A percentile compares a stretch with the other conserved stretches of the same genome.
These are phyloP conservation scores for Extremus antarcticus DNA, from an alignment of 495 filamentous ascomycete species.

Conservation along the genomic window DNA sequence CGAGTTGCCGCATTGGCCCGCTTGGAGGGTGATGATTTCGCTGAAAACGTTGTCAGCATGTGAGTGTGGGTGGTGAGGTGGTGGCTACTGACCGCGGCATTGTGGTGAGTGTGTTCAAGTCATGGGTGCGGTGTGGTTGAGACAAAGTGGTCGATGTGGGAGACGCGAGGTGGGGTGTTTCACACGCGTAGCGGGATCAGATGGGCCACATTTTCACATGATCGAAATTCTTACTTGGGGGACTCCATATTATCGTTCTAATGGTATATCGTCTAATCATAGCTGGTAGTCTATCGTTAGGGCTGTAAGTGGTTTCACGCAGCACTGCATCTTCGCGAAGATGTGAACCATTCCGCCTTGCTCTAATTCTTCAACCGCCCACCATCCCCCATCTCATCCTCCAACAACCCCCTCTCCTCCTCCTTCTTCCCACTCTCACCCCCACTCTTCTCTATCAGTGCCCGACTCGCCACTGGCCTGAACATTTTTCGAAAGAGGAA, in stretches of 20 bases:
- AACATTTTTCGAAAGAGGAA: constrained; percentile 19
- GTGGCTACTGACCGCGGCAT: constrained; percentile 16
- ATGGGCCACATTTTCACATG: not conserved
- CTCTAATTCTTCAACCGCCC: too few species aligned
- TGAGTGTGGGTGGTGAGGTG: not conserved
- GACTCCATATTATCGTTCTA: not conserved
- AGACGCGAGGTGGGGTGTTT: constrained; percentile 12
- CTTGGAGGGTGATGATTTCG: constrained; percentile 98
- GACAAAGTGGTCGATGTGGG: not conserved
- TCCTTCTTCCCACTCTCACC: not conserved
- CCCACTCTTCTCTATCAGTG: constrained; percentile 12
- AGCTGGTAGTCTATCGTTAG: too few species aligned
- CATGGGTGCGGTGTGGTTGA: not conserved
- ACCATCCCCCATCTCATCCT: too few species aligned
- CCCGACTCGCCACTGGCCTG: constrained; percentile 10
- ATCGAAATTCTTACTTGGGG: not conserved
- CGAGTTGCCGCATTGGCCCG: constrained; percentile 96
- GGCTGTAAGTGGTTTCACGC: too few species aligned
- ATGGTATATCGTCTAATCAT: too few species aligned
- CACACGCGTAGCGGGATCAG: not conserved
- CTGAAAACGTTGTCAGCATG: constrained; percentile 34
- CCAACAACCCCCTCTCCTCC: too few species aligned
- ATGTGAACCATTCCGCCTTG: too few species aligned
- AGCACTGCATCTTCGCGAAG: too few species aligned
- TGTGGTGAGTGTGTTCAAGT: not conserved